A percentile compares a stretch with the other conserved stretches of the same genome.
These are phyloP conservation scores for Cutaneotrichosporon sp. DNA, from an alignment of 1,284 basidiomycete species.

Conservation along the genomic window DNA sequence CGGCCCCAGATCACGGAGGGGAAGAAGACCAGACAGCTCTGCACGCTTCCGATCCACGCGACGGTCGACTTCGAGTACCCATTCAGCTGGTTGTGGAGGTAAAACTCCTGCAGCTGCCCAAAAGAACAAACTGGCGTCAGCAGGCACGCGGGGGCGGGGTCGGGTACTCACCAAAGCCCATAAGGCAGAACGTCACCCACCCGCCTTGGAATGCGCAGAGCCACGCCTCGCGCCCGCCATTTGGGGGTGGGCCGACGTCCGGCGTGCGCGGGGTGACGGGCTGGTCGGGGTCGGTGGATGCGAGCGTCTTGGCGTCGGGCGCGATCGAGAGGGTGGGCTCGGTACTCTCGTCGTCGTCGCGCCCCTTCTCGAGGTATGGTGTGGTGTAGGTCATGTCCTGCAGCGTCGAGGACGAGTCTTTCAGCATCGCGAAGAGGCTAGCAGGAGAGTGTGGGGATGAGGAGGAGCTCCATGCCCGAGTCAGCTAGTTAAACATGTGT, in stretches of 20 bases:
- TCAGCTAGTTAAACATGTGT: background rate
- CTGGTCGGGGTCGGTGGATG: background rate
- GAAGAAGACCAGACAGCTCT: conserved; percentile 38
- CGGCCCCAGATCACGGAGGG: conserved; percentile 42
- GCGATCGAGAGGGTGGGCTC: background rate
- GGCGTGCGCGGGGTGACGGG: background rate
- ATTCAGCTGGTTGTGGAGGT: conserved; percentile 40
- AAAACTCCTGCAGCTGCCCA: conserved; percentile 45
- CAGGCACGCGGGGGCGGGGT: background rate
- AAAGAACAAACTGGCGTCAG: conserved; percentile 44
- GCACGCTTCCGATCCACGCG: conserved; percentile 47
- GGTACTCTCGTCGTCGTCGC: background rate
- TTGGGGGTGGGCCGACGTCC: conserved; percentile 43
- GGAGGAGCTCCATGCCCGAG: background rate
- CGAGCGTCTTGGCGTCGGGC: background rate
- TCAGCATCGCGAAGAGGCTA: background rate
- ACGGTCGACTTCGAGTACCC: conserved; percentile 40
- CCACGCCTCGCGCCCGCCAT: conserved; percentile 51
- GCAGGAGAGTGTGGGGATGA: background rate
- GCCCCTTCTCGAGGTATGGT: background rate
- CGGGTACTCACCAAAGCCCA: conserved; percentile 46
- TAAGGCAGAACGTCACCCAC: conserved; percentile 46
- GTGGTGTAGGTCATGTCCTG: background rate
- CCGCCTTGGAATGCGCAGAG: conserved; percentile 39
- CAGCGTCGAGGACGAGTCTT: conserved; percentile 2